Conservation (phyloP, 2,329 filamentous ascomycete genomes). For the Pseudocercospora macadamiae region DNA sequence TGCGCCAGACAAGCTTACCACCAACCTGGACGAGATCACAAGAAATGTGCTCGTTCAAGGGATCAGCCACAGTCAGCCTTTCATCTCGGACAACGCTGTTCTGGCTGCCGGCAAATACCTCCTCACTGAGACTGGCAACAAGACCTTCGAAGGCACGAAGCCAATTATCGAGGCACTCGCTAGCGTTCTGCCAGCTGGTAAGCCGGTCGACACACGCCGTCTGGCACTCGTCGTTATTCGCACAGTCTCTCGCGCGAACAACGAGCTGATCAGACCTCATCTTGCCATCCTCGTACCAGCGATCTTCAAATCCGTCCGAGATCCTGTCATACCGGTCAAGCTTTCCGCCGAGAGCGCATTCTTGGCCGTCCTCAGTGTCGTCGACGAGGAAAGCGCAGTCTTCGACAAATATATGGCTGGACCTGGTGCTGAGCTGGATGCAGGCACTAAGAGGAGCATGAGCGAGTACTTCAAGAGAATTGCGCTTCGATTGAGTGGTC, state of each 20-base stretch:
- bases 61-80: conserved; percentile 67
- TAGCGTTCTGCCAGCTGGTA: conserved; percentile 73
- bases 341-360: conserved; percentile 93
- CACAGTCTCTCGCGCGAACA: conserved; percentile 77
- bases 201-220: conserved; percentile 79
- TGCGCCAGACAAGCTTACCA: conserved; percentile 69
- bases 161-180: conserved; percentile 79
- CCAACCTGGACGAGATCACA: conserved; percentile 72
- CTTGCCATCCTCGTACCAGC: conserved; percentile 77
- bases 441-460: conserved; percentile 84
- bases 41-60: conserved; percentile 78
- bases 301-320: conserved; percentile 86
- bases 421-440: conserved; percentile 64
- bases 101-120: conserved; percentile 91
- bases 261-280: conserved; percentile 80
- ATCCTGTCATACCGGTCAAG: conserved; percentile 92
- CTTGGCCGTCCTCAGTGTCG: conserved; percentile 84
- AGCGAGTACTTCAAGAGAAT: conserved; percentile 96
- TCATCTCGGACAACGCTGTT: conserved; percentile 81
- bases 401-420: conserved; percentile 85
- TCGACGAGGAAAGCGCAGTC: conserved; percentile 79
- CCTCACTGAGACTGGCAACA: conserved; percentile 65
- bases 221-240: conserved; percentile 85
- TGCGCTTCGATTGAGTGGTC: conserved; percentile 77
- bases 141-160: conserved; percentile 76